Conservation (phyloP, 306 rosid genomes). For the Canavalia ensiformis region DNA sequence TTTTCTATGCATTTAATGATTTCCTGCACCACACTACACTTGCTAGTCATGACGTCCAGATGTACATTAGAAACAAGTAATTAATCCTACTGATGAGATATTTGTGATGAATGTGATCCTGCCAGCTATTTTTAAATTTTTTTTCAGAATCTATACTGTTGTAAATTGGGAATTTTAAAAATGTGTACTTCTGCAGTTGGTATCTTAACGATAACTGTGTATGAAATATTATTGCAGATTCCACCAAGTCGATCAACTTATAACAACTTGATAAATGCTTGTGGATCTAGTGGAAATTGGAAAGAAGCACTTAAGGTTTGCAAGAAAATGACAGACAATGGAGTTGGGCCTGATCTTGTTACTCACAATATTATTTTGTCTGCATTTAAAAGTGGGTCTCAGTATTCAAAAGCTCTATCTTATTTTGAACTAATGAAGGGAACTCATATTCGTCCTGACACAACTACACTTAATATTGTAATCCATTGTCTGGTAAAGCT, state of each 20-base stretch:
- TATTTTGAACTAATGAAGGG: constrained; percentile 96
- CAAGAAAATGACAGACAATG: constrained; percentile 97
- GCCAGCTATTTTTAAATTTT: constrained; percentile 33
- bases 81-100: constrained; percentile 6
- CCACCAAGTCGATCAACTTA: constrained; percentile 92
- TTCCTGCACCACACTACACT: not conserved
- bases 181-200: constrained; percentile 20
- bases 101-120: constrained; percentile 21
- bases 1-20: constrained; percentile 18
- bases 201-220: constrained; percentile 41
- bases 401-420: constrained; percentile 89
- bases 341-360: constrained; percentile 98
- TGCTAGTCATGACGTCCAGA: constrained; percentile 27
- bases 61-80: constrained; percentile 29
- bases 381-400: constrained; percentile 87
- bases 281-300: constrained; percentile 98
- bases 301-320: constrained; percentile 87
- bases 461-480: constrained; percentile 83
- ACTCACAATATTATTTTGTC: constrained; percentile 93
- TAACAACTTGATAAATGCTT: constrained; percentile 95
- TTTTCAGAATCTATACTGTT: constrained; percentile 23
- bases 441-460: constrained; percentile 82
- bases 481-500: constrained; percentile 87
- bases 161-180: constrained; percentile 17
- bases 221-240: constrained; percentile 64